A percentile compares a stretch with the other conserved stretches of the same genome.
These are phyloP conservation scores for Backusella australiensis DNA, from an alignment of 192 early-diverging fungal species.

Conservation along the genomic window DNA sequence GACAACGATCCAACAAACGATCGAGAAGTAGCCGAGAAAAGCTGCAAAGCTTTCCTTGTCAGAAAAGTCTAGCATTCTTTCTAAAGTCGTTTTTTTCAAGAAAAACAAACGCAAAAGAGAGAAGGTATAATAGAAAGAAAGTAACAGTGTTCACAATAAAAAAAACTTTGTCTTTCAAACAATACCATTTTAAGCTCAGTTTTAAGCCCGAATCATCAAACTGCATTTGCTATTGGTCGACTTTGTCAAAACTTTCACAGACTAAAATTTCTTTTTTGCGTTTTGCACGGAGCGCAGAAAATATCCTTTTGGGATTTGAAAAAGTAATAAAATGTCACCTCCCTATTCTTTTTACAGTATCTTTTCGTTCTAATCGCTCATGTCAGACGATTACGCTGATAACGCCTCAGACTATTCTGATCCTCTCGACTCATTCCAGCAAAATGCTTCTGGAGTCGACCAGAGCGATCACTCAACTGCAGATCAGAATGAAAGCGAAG, in stretches of 20 bases:
- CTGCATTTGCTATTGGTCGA: not conserved
- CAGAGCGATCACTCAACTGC: not conserved
- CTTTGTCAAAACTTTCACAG: not conserved
- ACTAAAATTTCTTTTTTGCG: not conserved
- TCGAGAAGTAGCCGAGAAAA: slow-evolving; percentile 63
- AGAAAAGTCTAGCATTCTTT: not conserved
- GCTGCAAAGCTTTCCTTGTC: slow-evolving; percentile 25
- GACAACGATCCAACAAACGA: slow-evolving; percentile 78
- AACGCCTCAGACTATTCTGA: not conserved
- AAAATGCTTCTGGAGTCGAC: not conserved
- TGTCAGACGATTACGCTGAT: not conserved
- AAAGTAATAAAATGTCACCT: no score
- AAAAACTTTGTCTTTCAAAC: not conserved
- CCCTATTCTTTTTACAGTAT: no score
- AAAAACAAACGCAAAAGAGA: not conserved
- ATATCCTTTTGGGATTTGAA: no score
- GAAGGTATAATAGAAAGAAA: not conserved
- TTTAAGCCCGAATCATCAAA: not conserved
- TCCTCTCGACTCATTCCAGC: not conserved
- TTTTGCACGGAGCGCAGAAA: no score
- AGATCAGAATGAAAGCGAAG: not conserved
- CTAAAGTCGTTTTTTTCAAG: not conserved
- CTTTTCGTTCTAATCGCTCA: not conserved
- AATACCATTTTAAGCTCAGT: not conserved
- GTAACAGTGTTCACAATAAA: not conserved